These are phyloP conservation scores for Galerina sulciceps DNA, from an alignment of 768 basidiomycete genomes.

Conservation along the genomic window DNA sequence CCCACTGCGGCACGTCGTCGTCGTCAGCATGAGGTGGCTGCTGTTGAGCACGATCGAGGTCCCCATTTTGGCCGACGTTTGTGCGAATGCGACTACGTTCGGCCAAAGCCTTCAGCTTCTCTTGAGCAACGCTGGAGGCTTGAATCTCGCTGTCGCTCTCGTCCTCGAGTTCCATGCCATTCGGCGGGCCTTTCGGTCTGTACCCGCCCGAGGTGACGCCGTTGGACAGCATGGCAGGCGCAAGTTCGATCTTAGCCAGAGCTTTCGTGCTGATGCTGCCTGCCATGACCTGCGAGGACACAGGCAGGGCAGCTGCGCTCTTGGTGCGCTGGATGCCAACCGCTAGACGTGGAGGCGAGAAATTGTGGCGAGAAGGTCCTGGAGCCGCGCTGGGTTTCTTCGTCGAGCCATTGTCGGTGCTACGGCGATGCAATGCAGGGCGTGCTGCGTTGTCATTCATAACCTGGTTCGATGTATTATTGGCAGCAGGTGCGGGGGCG, in stretches of 20 bases:
- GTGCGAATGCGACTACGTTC: slow-evolving; percentile 44
- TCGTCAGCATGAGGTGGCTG: slow-evolving; percentile 16
- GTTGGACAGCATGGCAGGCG: slow-evolving; percentile 4
- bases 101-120: slow-evolving; percentile 63
- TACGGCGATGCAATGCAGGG: background rate
- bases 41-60: background rate
- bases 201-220: slow-evolving; percentile 42
- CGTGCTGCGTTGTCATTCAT: background rate
- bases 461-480: too few species aligned
- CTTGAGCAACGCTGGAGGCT: slow-evolving; percentile 73
- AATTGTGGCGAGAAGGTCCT: slow-evolving; percentile 3
- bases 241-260: slow-evolving; percentile 5
- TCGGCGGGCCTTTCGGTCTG: slow-evolving; percentile 67
- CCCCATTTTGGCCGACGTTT: slow-evolving; percentile 5
- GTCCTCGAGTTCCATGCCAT: slow-evolving; percentile 71
- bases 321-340: slow-evolving; percentile 43
- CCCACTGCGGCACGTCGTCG: slow-evolving; percentile 30
- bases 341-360: slow-evolving; percentile 21
- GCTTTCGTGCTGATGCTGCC: slow-evolving; percentile 26
- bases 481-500: too few species aligned
- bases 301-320: slow-evolving; percentile 62
- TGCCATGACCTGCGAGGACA: slow-evolving; percentile 42
- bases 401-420: background rate
- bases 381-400: background rate
- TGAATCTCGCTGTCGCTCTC: slow-evolving; percentile 61